Evolutionary conservation across 2,329 filamentous ascomycete genomes (phyloP), one percentile per base, ranked within the genome.

Genomic region (Fusarium sp.): DNA sequence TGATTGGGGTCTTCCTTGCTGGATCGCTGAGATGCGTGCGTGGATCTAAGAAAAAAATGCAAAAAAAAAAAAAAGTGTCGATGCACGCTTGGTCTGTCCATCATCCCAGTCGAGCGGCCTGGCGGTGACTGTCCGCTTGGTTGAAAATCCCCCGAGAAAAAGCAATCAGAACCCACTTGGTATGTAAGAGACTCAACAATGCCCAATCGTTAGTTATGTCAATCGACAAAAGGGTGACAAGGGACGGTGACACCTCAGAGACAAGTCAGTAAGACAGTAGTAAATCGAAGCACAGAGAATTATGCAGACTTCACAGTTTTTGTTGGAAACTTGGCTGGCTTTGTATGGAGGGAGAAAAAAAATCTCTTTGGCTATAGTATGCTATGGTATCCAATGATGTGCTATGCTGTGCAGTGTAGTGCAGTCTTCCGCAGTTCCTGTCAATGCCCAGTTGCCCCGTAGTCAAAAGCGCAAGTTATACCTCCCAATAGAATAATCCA

Each of bases 341-440:
- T 72, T 62, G 54, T 68, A 30, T 67, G 62, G 72, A 74, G 70
- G 58, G 70, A 69, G 71, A 66, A 69, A 58, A 63, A 64, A 67
- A 56, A 59, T 66, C 63, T 73, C 69, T 74, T 73, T 68, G 67
- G 49, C 69, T 75, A 73, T 75, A 74, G 65, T 75, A 73, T 74
- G 71, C 69, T 72, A 71, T 73, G 67, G 63, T 74, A 71, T 74
- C 61, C 69, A 72, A 75, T 73, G 62, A 72, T 75, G 64, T 74
- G 67, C 67, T 75, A 71, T 73, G 71, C 52, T 72, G 58, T 73
- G 70, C 71, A 71, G 41, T 72, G 72, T 69, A 69, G 65, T 74
- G 73, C 73, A 75, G 73, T 74, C 73, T 73, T 74, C 71, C 73
- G 70, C 65, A 70, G 63, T 75, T 75, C 69, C 73, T 71, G 69